Percentiles rank a stretch among this genome's conserved stretches.
Conservation (phyloP, 176 grass and related monocot species). For the Triticum aestivum region IWGSC_CS_RefSeq_v2.1 NC_057794.1:137605993-137606492, state of each 20-base stretch:
- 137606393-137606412: neutral
- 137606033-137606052: neutral
- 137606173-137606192: conserved; percentile 28
- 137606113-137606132: conserved; percentile 11
- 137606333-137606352: neutral
- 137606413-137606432: conserved; percentile 74
- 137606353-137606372: too few relatives aligned
- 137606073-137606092: conserved; percentile 1
- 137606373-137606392: neutral
- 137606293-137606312: neutral
- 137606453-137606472: conserved; percentile 91
- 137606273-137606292: neutral
- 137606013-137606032: neutral
- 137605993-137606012: neutral
- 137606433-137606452: conserved; percentile 92
- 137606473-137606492: conserved; percentile 92
- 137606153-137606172: conserved; percentile 30
- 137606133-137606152: conserved; percentile 46
- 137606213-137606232: neutral
- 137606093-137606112: neutral
- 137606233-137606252: neutral
- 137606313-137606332: neutral
- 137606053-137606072: neutral
- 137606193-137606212: neutral
- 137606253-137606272: conserved; percentile 7